Evolutionary conservation across 2,329 filamentous ascomycete genomes (phyloP), one percentile per base, ranked within the genome.

Genomic region (Botryotinia calthae): DNA sequence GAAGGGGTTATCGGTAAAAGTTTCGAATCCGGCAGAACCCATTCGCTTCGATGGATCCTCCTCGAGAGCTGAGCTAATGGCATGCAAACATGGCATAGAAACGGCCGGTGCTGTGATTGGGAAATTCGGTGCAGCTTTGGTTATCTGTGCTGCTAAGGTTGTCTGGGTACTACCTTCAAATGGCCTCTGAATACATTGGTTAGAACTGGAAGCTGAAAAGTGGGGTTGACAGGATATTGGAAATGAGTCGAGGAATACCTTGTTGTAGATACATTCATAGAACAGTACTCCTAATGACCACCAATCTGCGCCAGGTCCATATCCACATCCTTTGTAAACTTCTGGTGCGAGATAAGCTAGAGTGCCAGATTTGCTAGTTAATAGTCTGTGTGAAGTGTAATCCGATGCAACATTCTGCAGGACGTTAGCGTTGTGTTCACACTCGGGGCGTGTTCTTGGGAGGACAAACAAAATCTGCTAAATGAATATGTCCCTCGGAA

Each of bases 211-310:
- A 40, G n/a, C 1, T 28, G 20, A 64, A 66, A 51, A 64, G 70
- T 34, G 37, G 46, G 31, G 46, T 40, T 28, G 31, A 66, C 25
- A 14, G 46, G 8, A 66, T n/a, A 40, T 54, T 67, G 64, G 22
- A 42, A 42, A 28, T 73, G n/a, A 9, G 64, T 56, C 25, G n/a
- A 56, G 70, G 81, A 86, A 70, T 83, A 94, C 94, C 91, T 97
- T 98, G 84, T 97, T 97, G 85, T 98, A 99, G 76, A 99, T 98
- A 87, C 96, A 98, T 82, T 99, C 96, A 82, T 98, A 99, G 82
- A 98, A 98, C n/a, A 97, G 88, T 63, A 99, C 96, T 66, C 96
- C 96, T 34, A 99, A 84, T 9, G 96, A 98, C 96, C 96, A 99
- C 96, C 96, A 99, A 82, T 99, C 96, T 59, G 96, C 95, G 78